Conservation (phyloP, 2,329 filamentous ascomycete species). For the Alternaria arborescens region DNA sequence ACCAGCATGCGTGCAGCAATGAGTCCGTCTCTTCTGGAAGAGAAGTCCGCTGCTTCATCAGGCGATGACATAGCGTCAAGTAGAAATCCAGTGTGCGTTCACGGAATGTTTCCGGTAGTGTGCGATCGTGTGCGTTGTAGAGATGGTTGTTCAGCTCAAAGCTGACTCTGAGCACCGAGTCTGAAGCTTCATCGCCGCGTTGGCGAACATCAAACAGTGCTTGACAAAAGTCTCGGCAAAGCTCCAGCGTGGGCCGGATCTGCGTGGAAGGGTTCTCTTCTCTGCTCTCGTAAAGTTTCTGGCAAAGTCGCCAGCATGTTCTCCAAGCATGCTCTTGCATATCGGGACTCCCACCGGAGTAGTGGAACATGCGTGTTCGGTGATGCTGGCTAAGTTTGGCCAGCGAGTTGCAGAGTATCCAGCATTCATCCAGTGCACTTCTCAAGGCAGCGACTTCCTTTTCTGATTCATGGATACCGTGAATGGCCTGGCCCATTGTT, state of each 20-base stretch:
- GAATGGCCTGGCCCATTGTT: conserved; percentile 61
- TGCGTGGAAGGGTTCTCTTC: conserved; percentile 74
- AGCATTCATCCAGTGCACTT: conserved; percentile 84
- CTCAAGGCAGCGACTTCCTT: conserved; percentile 74
- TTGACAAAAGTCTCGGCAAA: conserved; percentile 93
- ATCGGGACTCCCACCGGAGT: conserved; percentile 72
- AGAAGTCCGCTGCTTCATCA: conserved; percentile 93
- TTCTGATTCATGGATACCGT: conserved; percentile 66
- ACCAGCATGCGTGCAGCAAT: conserved; percentile 86
- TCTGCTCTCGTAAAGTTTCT: conserved; percentile 83
- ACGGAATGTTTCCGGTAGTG: conserved; percentile 83
- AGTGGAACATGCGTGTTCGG: conserved; percentile 79
- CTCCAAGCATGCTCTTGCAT: conserved; percentile 91
- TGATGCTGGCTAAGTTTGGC: conserved; percentile 86
- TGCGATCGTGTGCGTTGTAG: conserved; percentile 88
- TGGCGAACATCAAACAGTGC: conserved; percentile 86
- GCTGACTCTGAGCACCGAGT: conserved; percentile 89
- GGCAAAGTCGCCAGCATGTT: conserved; percentile 91
- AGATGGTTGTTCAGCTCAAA: conserved; percentile 96
- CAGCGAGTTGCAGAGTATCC: conserved; percentile 91
- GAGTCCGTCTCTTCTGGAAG: conserved; percentile 83
- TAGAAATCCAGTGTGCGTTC: conserved; percentile 95
- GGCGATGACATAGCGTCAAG: conserved; percentile 86
- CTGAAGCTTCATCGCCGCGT: conserved; percentile 77
- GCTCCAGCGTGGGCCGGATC: conserved; percentile 78